A percentile compares a stretch with the other conserved stretches of the same genome.
Evolutionary conservation across 768 basidiomycete species (phyloP).

Genomic region (Phallus indusiatus): DNA sequence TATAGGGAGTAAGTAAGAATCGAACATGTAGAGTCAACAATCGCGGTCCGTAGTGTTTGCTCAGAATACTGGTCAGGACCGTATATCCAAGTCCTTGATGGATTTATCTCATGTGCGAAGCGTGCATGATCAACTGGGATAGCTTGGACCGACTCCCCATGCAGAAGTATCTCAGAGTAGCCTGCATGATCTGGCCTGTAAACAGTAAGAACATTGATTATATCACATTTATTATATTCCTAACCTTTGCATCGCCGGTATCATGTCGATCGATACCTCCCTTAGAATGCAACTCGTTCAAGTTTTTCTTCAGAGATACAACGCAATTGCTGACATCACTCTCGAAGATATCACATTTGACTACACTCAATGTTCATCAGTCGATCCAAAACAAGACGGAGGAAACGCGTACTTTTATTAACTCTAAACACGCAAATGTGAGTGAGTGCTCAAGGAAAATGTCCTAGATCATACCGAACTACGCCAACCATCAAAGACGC

Average conservation of each 20-base stretch:
- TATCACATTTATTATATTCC: not conserved
- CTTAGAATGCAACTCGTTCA: slow-evolving; percentile 53
- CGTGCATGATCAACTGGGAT: slow-evolving; percentile 13
- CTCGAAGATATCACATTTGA: slow-evolving; percentile 78
- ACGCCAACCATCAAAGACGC: slow-evolving; percentile 82
- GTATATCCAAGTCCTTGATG: slow-evolving; percentile 23
- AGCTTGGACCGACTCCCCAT: slow-evolving; percentile 16
- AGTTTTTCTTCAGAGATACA: slow-evolving; percentile 65
- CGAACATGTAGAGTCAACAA: slow-evolving; percentile 19
- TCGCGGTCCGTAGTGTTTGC: slow-evolving; percentile 21
- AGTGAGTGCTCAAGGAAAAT: no score
- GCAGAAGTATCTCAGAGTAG: slow-evolving; percentile 26
- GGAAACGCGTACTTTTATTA: slow-evolving; percentile 34
- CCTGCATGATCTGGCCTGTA: slow-evolving; percentile 31
- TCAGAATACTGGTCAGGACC: slow-evolving; percentile 20
- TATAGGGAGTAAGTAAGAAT: slow-evolving; percentile 27
- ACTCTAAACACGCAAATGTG: slow-evolving; percentile 24
- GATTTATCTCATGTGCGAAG: slow-evolving; percentile 15
- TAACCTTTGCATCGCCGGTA: slow-evolving; percentile 27
- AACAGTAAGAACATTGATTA: not conserved
- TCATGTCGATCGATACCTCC: slow-evolving; percentile 64
- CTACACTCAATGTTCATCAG: slow-evolving; percentile 27
- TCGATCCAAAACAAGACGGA: not conserved
- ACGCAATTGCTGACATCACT: slow-evolving; percentile 75
- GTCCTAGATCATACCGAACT: slow-evolving; percentile 55